Evolutionary conservation across 73 alveolate species (phyloP).

Genomic region (Paramecium tetraurelia): DNA sequence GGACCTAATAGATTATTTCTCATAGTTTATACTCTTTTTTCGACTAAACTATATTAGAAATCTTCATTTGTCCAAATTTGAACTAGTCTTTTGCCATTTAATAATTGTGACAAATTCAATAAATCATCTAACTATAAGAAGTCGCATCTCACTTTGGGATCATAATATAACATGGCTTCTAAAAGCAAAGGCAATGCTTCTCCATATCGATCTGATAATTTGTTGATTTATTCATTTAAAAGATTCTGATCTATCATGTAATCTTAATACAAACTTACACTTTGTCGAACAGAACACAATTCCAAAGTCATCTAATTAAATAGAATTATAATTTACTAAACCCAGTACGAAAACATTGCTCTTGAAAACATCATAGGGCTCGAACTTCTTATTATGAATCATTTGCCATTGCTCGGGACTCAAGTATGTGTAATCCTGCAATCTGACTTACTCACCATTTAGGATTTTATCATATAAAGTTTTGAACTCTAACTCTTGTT

Average conservation of each 20-base stretch:
- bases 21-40: not conserved
- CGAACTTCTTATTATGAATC: not conserved
- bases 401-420: conserved; percentile 32
- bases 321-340: not conserved
- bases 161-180: not conserved
- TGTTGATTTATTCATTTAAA: not conserved
- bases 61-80: conserved; percentile 29
- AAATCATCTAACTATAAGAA: conserved; percentile 23
- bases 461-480: not conserved
- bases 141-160: not conserved
- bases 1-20: not conserved
- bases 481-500: not conserved
- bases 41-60: not conserved
- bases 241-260: not conserved
- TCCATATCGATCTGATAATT: not conserved
- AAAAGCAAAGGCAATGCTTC: not conserved
- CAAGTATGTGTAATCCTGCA: not conserved
- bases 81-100: not conserved
- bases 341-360: conserved; percentile 7
- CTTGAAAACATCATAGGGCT: not conserved
- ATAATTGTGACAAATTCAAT: not conserved
- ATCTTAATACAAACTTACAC: not conserved
- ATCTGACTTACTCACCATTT: not conserved
- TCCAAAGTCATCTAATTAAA: conserved; percentile 4
- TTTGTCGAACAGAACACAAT: not conserved